Evolutionary conservation across 2,329 filamentous ascomycete genomes (phyloP).

Genomic region (Escovopsis sp.): DNA sequence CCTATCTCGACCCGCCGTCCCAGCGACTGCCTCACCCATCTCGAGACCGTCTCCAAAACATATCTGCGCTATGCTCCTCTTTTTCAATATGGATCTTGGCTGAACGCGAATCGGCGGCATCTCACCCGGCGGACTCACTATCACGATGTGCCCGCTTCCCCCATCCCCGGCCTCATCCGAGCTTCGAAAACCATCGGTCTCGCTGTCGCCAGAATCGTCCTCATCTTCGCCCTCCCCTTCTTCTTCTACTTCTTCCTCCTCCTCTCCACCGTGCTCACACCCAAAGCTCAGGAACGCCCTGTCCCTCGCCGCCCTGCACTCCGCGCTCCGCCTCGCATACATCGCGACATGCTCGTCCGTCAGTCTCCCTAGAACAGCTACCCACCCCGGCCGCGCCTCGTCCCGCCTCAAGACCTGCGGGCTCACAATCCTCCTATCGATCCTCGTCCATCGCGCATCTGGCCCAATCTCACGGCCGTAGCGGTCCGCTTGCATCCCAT

Average conservation of each 20-base stretch:
- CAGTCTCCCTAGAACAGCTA: conserved; percentile 43
- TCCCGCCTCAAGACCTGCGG: conserved; percentile 38
- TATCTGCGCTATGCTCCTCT: conserved; percentile 42
- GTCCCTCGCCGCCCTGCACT: conserved; percentile 25
- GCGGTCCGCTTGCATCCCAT: conserved; percentile 29
- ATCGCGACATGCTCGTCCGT: conserved; percentile 35
- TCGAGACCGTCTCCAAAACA: conserved; percentile 30
- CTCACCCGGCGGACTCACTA: too few relatives aligned
- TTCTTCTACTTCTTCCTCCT: too few relatives aligned
- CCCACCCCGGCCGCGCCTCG: conserved; percentile 43
- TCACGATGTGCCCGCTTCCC: too few relatives aligned
- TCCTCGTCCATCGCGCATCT: conserved; percentile 44
- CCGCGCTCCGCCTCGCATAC: conserved; percentile 33
- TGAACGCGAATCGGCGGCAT: conserved; percentile 14
- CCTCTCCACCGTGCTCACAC: too few relatives aligned
- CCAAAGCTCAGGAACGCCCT: too few relatives aligned
- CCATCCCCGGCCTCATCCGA: too few relatives aligned
- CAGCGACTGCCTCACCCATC: conserved; percentile 26
- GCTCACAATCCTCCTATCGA: conserved; percentile 37
- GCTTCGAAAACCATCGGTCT: too few relatives aligned
- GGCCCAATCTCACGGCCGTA: conserved; percentile 39
- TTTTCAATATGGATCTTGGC: conserved; percentile 48
- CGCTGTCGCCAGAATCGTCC: too few relatives aligned
- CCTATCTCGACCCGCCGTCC: conserved; percentile 18
- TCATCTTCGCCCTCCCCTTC: too few relatives aligned